Percentiles rank a stretch among this genome's conserved stretches.
Evolutionary conservation across 306 rosid species (phyloP).

Genomic region (Gillenia trifoliata): DNA sequence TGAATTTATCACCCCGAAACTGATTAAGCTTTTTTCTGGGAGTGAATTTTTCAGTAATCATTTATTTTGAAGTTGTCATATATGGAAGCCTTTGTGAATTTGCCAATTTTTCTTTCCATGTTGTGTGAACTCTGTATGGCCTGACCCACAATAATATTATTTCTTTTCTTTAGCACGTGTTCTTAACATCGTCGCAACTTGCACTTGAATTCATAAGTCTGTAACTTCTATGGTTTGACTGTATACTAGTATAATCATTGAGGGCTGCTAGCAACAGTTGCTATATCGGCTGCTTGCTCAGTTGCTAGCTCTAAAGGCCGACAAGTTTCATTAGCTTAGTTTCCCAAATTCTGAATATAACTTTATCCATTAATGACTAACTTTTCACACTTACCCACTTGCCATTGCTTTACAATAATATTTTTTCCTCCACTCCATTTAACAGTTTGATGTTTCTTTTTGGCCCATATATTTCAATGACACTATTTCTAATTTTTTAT

Average conservation of each 20-base stretch:
- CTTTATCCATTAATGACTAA: too few species aligned
- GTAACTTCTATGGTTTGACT: neutral
- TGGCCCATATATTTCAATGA: neutral
- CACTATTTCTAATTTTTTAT: neutral
- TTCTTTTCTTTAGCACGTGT: neutral
- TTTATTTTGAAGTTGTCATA: neutral
- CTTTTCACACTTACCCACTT: too few species aligned
- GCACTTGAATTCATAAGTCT: neutral
- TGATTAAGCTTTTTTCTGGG: neutral
- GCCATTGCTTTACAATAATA: too few species aligned
- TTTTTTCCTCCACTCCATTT: too few species aligned
- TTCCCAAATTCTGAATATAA: too few species aligned
- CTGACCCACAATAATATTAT: neutral
- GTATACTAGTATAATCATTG: neutral
- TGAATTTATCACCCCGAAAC: neutral
- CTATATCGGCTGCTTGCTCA: neutral
- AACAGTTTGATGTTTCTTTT: neutral
- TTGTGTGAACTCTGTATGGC: slow-evolving; percentile 1
- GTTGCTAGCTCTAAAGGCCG: neutral
- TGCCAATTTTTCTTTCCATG: neutral
- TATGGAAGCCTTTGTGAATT: neutral
- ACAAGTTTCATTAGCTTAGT: neutral
- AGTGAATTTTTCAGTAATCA: neutral
- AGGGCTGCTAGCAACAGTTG: neutral
- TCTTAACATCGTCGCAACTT: neutral